phyloP scores from a whole-genome alignment of 2,329 filamentous ascomycete genomes.

The Ilyonectria robusta region DNA sequence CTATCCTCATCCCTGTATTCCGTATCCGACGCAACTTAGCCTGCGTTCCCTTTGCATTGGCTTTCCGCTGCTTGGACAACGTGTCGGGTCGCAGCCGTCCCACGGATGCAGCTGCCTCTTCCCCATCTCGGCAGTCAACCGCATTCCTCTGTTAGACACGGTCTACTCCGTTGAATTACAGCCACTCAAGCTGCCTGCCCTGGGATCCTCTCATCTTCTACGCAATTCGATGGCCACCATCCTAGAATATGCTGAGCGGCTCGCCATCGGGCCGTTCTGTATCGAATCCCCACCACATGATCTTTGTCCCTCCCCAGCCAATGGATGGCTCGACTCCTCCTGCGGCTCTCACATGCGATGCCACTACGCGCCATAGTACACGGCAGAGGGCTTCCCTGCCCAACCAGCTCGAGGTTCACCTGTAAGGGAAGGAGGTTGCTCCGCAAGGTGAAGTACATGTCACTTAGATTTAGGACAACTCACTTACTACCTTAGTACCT shows the following conservation, averaged over 20 bases:
- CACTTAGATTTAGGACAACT: not conserved
- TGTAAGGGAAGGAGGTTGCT: not conserved
- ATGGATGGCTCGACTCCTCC: slow-evolving; percentile 14
- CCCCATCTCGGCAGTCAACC: slow-evolving; percentile 27
- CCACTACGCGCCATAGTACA: slow-evolving; percentile 10
- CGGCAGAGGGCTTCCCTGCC: not conserved
- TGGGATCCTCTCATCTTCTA: slow-evolving; percentile 8
- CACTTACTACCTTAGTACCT: not conserved
- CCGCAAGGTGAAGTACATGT: not conserved
- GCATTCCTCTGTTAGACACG: slow-evolving; percentile 19
- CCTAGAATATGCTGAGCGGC: slow-evolving; percentile 30
- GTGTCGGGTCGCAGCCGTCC: slow-evolving; percentile 22
- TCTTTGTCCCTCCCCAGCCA: slow-evolving; percentile 5
- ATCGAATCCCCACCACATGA: slow-evolving; percentile 25
- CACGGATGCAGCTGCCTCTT: slow-evolving; percentile 24
- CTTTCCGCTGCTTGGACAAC: slow-evolving; percentile 21
- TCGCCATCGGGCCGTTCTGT: slow-evolving; percentile 40
- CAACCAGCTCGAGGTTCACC: not conserved
- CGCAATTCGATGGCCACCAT: slow-evolving; percentile 12
- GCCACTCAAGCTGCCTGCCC: slow-evolving; percentile 19
- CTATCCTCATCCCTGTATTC: slow-evolving; percentile 17
- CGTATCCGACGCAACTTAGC: slow-evolving; percentile 17
- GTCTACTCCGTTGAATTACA: slow-evolving; percentile 14
- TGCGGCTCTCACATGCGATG: slow-evolving; percentile 27
- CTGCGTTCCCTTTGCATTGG: slow-evolving; percentile 12